Conservation (phyloP, 192 early-diverging fungal species). For the Linnemannia elongata region DNA sequence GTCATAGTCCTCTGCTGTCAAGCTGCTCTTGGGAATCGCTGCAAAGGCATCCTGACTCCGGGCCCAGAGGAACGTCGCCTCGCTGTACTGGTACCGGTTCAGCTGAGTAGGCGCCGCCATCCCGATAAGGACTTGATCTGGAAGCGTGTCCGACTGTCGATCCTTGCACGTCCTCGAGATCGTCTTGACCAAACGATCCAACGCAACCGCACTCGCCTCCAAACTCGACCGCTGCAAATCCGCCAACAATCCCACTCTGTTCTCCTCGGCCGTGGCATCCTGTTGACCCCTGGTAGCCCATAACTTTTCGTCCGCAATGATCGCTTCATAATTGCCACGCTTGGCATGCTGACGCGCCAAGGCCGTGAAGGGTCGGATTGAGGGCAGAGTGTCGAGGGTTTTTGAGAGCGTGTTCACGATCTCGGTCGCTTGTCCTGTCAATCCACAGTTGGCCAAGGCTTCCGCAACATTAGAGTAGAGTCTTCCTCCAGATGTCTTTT, state of each 20-base stretch:
- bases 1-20: slow-evolving; percentile 44
- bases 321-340: slow-evolving; percentile 36
- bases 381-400: slow-evolving; percentile 20
- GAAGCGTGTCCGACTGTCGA: slow-evolving; percentile 29
- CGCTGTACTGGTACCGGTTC: slow-evolving; percentile 17
- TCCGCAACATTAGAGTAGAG: slow-evolving; percentile 21
- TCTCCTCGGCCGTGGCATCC: not conserved
- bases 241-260: not conserved
- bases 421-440: slow-evolving; percentile 1
- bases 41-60: slow-evolving; percentile 11
- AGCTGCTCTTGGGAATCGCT: slow-evolving; percentile 7
- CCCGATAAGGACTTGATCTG: slow-evolving; percentile 32
- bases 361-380: slow-evolving; percentile 23
- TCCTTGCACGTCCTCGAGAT: slow-evolving; percentile 26
- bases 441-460: slow-evolving; percentile 41
- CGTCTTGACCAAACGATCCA: slow-evolving; percentile 28
- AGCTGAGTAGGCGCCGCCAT: slow-evolving; percentile 37
- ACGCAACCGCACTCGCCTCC: slow-evolving; percentile 18
- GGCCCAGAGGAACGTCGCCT: slow-evolving; percentile 20
- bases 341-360: slow-evolving; percentile 45
- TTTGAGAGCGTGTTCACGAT: slow-evolving; percentile 21
- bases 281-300: slow-evolving; percentile 22
- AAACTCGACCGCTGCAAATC: slow-evolving; percentile 31
- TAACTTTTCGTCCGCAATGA: slow-evolving; percentile 16
- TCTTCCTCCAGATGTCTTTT: not conserved